These are phyloP conservation scores for Exobasidium cylindrosporum DNA, from an alignment of 1,284 basidiomycete genomes.

Conservation along the genomic window DNA sequence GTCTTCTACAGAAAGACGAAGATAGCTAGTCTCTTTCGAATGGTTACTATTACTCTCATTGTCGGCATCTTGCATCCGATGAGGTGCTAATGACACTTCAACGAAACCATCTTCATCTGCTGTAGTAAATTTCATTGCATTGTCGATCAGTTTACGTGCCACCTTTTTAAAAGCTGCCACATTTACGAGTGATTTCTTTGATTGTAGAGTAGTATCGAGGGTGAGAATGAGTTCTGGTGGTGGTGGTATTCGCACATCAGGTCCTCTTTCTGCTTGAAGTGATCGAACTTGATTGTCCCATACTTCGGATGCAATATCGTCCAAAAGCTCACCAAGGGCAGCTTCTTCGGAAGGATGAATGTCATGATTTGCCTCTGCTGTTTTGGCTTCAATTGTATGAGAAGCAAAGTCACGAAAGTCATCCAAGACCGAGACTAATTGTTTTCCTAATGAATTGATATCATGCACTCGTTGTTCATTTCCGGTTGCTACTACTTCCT, in stretches of 20 bases:
- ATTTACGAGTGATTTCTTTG: conserved; percentile 30
- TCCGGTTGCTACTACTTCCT: neutral
- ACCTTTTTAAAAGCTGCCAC: conserved; percentile 22
- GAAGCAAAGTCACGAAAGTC: conserved; percentile 18
- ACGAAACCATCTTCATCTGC: conserved; percentile 26
- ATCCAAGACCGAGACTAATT: conserved; percentile 7
- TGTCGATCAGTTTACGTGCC: conserved; percentile 35
- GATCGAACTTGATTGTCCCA: conserved; percentile 24
- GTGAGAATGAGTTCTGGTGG: conserved; percentile 37
- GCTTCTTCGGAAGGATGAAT: conserved; percentile 18
- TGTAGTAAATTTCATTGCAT: conserved; percentile 34
- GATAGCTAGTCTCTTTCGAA: neutral
- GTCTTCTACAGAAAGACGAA: conserved; percentile 29
- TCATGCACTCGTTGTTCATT: conserved; percentile 20
- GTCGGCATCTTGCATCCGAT: conserved; percentile 14
- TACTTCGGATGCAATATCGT: conserved; percentile 9
- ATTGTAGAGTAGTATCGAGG: conserved; percentile 28
- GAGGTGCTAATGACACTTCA: conserved; percentile 28
- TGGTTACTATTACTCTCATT: neutral
- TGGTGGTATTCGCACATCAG: conserved; percentile 32
- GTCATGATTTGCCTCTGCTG: conserved; percentile 22
- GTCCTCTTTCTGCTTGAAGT: conserved; percentile 27
- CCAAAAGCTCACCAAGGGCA: conserved; percentile 10
- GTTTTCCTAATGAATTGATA: conserved; percentile 1
- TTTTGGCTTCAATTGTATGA: conserved; percentile 26